phyloP scores from a whole-genome alignment of 768 basidiomycete species.

The Boletus rubropictus region DNA sequence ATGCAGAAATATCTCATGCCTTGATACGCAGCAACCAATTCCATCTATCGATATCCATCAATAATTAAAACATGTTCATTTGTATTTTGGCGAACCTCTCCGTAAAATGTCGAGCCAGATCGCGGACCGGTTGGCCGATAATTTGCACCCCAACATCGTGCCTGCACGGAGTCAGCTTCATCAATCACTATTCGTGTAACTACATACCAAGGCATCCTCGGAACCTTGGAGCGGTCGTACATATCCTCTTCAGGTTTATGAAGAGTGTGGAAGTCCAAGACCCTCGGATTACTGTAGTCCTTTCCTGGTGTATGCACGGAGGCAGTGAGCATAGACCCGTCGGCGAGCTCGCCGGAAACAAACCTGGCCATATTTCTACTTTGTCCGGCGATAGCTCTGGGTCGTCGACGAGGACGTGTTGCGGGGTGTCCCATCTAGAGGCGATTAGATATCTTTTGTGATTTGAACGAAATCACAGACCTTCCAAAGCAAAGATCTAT shows the following conservation, averaged over 20 bases:
- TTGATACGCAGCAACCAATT: conserved; percentile 91
- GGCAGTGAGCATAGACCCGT: neutral
- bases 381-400: conserved; percentile 53
- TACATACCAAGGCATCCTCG: conserved; percentile 91
- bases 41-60: conserved; percentile 53
- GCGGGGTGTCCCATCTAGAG: conserved; percentile 89
- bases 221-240: conserved; percentile 85
- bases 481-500: conserved; percentile 91
- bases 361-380: conserved; percentile 85
- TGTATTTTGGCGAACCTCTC: conserved; percentile 55
- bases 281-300: conserved; percentile 89
- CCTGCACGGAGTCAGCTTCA: conserved; percentile 40
- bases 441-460: conserved; percentile 1
- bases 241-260: conserved; percentile 91
- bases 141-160: conserved; percentile 96
- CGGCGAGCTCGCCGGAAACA: neutral
- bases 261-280: conserved; percentile 79
- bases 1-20: conserved; percentile 37
- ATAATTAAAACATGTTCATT: neutral
- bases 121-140: conserved; percentile 92
- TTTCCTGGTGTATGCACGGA: conserved; percentile 51
- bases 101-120: conserved; percentile 90
- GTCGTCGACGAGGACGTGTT: conserved; percentile 87
- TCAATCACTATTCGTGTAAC: neutral
- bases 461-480: conserved; percentile 27